Evolutionary conservation across 768 basidiomycete genomes (phyloP).

Genomic region (Dacryopinax primogenitus): DNA sequence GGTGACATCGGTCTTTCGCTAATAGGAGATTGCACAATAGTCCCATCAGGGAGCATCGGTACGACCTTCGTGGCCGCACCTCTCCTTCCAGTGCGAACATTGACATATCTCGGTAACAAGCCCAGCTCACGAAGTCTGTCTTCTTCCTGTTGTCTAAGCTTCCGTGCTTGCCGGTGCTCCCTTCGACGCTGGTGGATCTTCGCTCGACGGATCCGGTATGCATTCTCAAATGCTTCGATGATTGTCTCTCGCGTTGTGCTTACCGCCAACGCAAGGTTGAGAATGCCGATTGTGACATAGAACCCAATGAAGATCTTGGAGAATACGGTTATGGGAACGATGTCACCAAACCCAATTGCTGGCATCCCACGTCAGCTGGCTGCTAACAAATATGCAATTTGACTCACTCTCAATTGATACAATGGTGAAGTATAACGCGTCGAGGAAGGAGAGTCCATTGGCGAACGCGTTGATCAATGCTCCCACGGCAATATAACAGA

Average conservation of each 20-base stretch:
- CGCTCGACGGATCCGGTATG: conserved; percentile 44
- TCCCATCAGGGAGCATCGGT: background rate
- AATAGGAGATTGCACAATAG: background rate
- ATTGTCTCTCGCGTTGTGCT: conserved; percentile 12
- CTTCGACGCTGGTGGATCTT: conserved; percentile 27
- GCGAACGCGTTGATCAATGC: conserved; percentile 45
- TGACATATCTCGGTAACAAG: background rate
- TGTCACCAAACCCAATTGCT: conserved; percentile 15
- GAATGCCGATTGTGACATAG: conserved; percentile 18
- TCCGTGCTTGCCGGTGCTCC: background rate
- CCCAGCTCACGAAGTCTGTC: background rate
- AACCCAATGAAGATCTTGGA: conserved; percentile 14
- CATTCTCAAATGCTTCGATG: conserved; percentile 25
- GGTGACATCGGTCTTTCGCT: background rate
- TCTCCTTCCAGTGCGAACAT: background rate
- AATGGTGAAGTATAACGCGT: conserved; percentile 67
- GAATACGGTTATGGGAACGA: conserved; percentile 11
- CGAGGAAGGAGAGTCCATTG: conserved; percentile 44
- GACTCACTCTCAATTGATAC: conserved; percentile 45
- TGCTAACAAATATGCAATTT: background rate
- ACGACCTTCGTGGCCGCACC: background rate
- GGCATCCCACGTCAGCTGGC: background rate
- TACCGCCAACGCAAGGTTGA: conserved; percentile 17
- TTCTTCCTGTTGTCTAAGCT: background rate
- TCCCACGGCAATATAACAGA: conserved; percentile 63